These are phyloP conservation scores for Plasmodiophora brassicae DNA, from an alignment of 208 protist genomes.

Conservation along the genomic window DNA sequence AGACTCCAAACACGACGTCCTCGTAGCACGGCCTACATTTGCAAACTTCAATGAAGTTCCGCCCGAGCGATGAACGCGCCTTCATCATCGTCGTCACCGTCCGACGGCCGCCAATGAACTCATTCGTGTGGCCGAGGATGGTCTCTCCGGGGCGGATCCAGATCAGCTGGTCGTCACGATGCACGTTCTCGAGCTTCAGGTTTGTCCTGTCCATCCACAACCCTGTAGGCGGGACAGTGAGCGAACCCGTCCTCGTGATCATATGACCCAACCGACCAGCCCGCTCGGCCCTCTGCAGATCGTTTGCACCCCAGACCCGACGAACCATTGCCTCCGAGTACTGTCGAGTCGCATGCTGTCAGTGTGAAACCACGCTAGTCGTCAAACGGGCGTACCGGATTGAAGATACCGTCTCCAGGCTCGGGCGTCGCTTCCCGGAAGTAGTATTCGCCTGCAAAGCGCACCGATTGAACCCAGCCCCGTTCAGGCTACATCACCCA, in stretches of 20 bases:
- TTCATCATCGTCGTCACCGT: conserved; percentile 59
- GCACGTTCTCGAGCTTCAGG: conserved; percentile 45
- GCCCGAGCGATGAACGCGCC: conserved; percentile 44
- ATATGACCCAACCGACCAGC: neutral
- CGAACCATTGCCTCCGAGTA: neutral
- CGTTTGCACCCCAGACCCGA: neutral
- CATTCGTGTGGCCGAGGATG: conserved; percentile 52
- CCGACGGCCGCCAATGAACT: conserved; percentile 52
- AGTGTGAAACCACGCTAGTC: too few relatives aligned
- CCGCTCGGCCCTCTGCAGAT: neutral
- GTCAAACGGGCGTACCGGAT: too few relatives aligned
- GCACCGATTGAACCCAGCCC: too few relatives aligned
- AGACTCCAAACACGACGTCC: too few relatives aligned
- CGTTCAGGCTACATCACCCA: too few relatives aligned
- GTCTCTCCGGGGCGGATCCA: conserved; percentile 53
- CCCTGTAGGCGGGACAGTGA: too few relatives aligned
- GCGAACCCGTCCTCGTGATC: too few relatives aligned
- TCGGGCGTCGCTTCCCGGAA: neutral
- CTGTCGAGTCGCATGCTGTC: neutral
- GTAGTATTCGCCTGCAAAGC: neutral
- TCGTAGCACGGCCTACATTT: too few relatives aligned
- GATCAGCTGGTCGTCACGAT: conserved; percentile 47
- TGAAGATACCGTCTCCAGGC: conserved; percentile 8
- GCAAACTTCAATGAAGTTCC: conserved; percentile 56
- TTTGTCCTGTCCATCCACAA: neutral